phyloP scores from a whole-genome alignment of 2,329 filamentous ascomycete genomes.

The Gyromitra esculenta region DNA sequence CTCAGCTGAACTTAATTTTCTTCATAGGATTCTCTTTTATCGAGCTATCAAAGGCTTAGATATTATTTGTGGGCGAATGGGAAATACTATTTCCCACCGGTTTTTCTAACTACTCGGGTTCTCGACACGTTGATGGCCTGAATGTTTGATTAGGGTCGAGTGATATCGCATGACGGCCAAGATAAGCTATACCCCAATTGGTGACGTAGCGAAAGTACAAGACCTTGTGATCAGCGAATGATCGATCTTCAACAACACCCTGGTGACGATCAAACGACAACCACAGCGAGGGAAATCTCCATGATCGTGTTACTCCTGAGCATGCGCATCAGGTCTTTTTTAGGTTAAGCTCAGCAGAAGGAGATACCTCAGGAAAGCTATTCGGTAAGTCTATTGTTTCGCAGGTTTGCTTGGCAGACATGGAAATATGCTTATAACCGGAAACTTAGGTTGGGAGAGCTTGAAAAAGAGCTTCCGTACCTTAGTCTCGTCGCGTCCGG shows the following conservation, averaged over 20 bases:
- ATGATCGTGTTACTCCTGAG: background rate
- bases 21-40: background rate
- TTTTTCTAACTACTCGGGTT: background rate
- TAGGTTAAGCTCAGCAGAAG: background rate
- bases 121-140: background rate
- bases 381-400: background rate
- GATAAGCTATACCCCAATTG: background rate
- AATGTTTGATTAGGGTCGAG: background rate
- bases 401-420: background rate
- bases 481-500: background rate
- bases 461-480: background rate
- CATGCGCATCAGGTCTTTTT: background rate
- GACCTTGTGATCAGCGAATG: slow-evolving; percentile 1
- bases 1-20: background rate
- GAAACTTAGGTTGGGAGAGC: background rate
- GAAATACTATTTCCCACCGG: background rate
- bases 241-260: background rate
- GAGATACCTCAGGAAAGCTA: background rate
- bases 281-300: background rate
- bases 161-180: background rate
- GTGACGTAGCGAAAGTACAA: background rate
- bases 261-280: background rate
- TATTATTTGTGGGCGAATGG: background rate
- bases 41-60: background rate
- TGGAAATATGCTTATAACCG: background rate